These are phyloP conservation scores for Phytophthora pluvialis DNA, from an alignment of 352 stramenopile genomes.

Conservation along the genomic window DNA sequence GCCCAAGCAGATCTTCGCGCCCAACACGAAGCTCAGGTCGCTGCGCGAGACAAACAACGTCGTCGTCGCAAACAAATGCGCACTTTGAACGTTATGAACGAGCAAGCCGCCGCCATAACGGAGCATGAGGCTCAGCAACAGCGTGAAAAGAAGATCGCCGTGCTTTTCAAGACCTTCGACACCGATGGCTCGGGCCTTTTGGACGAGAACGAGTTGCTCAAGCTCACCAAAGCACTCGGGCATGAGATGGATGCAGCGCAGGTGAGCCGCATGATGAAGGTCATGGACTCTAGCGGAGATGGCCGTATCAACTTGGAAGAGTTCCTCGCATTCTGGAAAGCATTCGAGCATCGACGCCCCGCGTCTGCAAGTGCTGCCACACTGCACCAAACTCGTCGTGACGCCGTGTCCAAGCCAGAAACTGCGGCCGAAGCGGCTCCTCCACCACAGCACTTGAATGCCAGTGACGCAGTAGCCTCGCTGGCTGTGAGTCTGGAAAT, in stretches of 20 bases:
- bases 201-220: slow-evolving; percentile 56
- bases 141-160: slow-evolving; percentile 40
- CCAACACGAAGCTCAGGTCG: slow-evolving; percentile 43
- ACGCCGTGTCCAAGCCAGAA: slow-evolving; percentile 23
- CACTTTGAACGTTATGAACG: slow-evolving; percentile 38
- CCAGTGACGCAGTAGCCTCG: slow-evolving; percentile 35
- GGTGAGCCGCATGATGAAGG: slow-evolving; percentile 57
- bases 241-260: slow-evolving; percentile 52
- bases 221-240: slow-evolving; percentile 54
- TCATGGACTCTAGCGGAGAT: slow-evolving; percentile 73
- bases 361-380: slow-evolving; percentile 13
- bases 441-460: slow-evolving; percentile 9
- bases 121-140: slow-evolving; percentile 39
- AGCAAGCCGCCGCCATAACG: slow-evolving; percentile 43
- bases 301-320: slow-evolving; percentile 63
- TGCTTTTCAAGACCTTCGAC: slow-evolving; percentile 70
- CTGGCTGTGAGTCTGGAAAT: slow-evolving; percentile 59
- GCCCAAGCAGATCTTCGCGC: slow-evolving; percentile 49
- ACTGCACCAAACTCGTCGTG: slow-evolving; percentile 29
- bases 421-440: not conserved
- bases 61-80: slow-evolving; percentile 49
- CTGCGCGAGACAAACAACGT: slow-evolving; percentile 36
- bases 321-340: slow-evolving; percentile 73
- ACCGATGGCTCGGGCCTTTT: slow-evolving; percentile 59
- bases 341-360: slow-evolving; percentile 48